Evolutionary conservation across 805 yeast genomes (phyloP).

Genomic region (Myxozyma mucilagina): DNA sequence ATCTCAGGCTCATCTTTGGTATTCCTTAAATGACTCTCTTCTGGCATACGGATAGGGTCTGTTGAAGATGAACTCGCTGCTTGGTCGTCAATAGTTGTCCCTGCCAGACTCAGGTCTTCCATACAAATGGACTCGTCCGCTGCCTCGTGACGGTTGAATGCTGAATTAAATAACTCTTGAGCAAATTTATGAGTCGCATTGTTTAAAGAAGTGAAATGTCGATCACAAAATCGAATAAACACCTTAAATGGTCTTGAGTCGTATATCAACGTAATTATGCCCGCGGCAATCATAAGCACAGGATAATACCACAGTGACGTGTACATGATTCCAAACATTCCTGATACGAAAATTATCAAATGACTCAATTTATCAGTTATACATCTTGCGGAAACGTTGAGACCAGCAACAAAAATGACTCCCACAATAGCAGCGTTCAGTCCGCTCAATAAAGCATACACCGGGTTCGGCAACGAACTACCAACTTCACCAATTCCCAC

Average conservation of each 20-base stretch:
- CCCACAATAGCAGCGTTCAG: constrained; percentile 30
- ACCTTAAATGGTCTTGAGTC: constrained; percentile 14
- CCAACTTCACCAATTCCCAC: constrained; percentile 28
- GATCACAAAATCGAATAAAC: neutral
- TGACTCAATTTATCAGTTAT: constrained; percentile 28
- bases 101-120: neutral
- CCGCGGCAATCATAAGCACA: constrained; percentile 26
- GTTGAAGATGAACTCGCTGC: neutral
- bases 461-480: constrained; percentile 21
- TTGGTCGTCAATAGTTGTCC: neutral
- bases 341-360: constrained; percentile 20
- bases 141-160: neutral
- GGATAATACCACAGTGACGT: constrained; percentile 30
- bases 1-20: neutral
- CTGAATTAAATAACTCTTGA: neutral
- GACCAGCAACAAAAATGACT: constrained; percentile 26
- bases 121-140: neutral
- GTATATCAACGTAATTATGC: constrained; percentile 15
- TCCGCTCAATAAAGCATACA: constrained; percentile 25
- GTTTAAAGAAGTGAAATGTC: neutral
- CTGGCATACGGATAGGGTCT: neutral
- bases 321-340: constrained; percentile 22
- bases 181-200: neutral
- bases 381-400: constrained; percentile 17
- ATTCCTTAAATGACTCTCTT: neutral